Percentiles rank a stretch among this genome's conserved stretches.
Evolutionary conservation across 1,284 basidiomycete genomes (phyloP).

Genomic region (Ustilago loliicola): DNA sequence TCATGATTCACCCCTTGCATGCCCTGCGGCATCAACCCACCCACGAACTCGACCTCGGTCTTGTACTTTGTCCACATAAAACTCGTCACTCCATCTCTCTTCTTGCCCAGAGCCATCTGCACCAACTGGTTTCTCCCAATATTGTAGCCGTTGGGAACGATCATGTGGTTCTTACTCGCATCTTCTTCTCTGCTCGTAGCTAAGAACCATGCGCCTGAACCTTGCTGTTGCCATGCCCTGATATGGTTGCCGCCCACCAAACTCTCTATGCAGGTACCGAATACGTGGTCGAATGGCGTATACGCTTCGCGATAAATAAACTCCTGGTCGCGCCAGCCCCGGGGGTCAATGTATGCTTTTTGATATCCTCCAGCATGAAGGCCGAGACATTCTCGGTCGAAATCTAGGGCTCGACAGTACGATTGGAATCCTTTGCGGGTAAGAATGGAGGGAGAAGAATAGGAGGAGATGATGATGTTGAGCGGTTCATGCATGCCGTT

Average conservation of each 20-base stretch:
- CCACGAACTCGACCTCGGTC: conserved; percentile 74
- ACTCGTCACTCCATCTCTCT: conserved; percentile 47
- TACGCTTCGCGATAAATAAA: conserved; percentile 61
- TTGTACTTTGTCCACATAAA: conserved; percentile 71
- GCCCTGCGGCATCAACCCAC: conserved; percentile 75
- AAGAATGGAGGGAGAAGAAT: conserved; percentile 56
- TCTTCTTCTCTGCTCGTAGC: conserved; percentile 72
- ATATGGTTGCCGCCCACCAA: conserved; percentile 89
- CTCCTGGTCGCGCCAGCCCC: conserved; percentile 52
- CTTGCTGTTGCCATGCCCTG: conserved; percentile 75
- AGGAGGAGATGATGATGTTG: conserved; percentile 64
- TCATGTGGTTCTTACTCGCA: conserved; percentile 50
- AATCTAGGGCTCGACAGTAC: conserved; percentile 60
- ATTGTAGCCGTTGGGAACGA: conserved; percentile 63
- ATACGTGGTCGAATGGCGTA: conserved; percentile 50
- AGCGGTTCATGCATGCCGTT: conserved; percentile 62
- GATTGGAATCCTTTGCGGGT: conserved; percentile 61
- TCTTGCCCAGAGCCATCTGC: conserved; percentile 27
- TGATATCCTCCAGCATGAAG: conserved; percentile 58
- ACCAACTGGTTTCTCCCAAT: conserved; percentile 79
- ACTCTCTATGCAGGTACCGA: conserved; percentile 75
- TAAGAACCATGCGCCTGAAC: conserved; percentile 82
- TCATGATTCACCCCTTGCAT: conserved; percentile 74
- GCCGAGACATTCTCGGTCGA: conserved; percentile 67
- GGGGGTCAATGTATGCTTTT: conserved; percentile 50